Conservation (phyloP, 176 grass and related monocot genomes). For the Juncus inflexus region DNA sequence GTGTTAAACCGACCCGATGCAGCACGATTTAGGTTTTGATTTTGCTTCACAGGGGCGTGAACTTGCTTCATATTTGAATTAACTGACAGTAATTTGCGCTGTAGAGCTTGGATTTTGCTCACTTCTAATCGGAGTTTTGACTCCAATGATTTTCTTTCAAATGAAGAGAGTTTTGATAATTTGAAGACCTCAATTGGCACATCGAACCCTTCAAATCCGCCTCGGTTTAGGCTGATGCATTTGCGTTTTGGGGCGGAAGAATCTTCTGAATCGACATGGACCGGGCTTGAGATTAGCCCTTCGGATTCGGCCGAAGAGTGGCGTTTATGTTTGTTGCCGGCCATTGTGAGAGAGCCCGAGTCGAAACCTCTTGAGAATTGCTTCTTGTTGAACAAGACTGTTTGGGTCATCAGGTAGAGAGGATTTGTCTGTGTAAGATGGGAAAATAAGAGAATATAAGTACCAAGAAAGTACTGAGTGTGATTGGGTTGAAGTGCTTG, state of each 20-base stretch:
- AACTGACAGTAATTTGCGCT: constrained; percentile 39
- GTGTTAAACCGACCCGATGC: constrained; percentile 29
- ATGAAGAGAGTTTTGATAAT: constrained; percentile 53
- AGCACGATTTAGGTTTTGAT: constrained; percentile 12
- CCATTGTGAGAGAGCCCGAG: constrained; percentile 7
- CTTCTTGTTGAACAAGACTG: constrained; percentile 16
- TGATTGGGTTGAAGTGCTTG: not conserved
- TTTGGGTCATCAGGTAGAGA: constrained; percentile 14
- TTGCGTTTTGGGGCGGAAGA: constrained; percentile 66
- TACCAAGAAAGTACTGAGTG: not conserved
- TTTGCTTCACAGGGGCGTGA: constrained; percentile 11
- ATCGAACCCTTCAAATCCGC: constrained; percentile 42
- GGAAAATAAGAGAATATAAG: not conserved
- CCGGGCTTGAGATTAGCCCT: constrained; percentile 40
- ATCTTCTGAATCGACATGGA: constrained; percentile 57
- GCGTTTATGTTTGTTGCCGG: constrained; percentile 22
- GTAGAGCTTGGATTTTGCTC: constrained; percentile 40
- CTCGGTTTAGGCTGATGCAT: constrained; percentile 68
- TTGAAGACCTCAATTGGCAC: constrained; percentile 55
- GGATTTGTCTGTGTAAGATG: constrained; percentile 18
- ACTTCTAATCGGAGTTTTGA: constrained; percentile 60
- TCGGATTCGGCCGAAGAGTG: constrained; percentile 45
- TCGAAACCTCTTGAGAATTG: constrained; percentile 21
- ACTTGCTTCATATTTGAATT: constrained; percentile 36
- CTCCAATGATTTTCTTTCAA: constrained; percentile 53